These are phyloP conservation scores for Ziziphus jujuba DNA, from an alignment of 306 rosid genomes.

Conservation along the genomic window DNA sequence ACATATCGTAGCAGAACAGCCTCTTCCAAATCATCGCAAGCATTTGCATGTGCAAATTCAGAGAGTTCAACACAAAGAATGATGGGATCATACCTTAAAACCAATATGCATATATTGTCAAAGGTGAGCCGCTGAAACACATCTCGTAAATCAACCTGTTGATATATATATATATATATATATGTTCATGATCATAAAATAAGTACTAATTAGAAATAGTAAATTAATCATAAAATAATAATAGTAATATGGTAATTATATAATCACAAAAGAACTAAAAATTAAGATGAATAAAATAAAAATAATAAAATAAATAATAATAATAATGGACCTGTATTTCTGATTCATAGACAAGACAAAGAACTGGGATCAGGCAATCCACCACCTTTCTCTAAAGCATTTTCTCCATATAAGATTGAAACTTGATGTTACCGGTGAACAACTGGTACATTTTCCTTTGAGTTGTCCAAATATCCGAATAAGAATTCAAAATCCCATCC, in stretches of 20 bases:
- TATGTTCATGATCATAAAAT: too few relatives aligned
- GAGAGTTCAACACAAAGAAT: constrained; percentile 19
- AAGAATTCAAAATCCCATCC: constrained; percentile 33
- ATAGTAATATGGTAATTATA: too few relatives aligned
- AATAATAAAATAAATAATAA: not conserved
- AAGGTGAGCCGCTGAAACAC: too few relatives aligned
- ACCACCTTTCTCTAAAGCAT: constrained; percentile 25
- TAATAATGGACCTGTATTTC: not conserved
- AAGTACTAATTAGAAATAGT: too few relatives aligned
- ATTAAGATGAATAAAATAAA: not conserved
- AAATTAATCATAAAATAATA: too few relatives aligned
- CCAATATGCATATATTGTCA: too few relatives aligned
- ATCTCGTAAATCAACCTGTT: too few relatives aligned
- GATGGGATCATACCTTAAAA: too few relatives aligned
- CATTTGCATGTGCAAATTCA: constrained; percentile 12
- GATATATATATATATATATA: not conserved
- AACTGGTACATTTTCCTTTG: constrained; percentile 23
- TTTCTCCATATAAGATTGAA: constrained; percentile 6
- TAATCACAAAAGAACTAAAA: too few relatives aligned
- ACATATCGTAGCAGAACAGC: constrained; percentile 13
- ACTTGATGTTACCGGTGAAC: not conserved
- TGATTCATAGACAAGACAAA: constrained; percentile 10
- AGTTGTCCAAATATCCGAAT: constrained; percentile 16
- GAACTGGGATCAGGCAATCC: constrained; percentile 26
- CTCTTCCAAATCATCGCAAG: constrained; percentile 18